phyloP scores from a whole-genome alignment of 108 stramenopile species.

The Nitzschia putrida region DNA sequence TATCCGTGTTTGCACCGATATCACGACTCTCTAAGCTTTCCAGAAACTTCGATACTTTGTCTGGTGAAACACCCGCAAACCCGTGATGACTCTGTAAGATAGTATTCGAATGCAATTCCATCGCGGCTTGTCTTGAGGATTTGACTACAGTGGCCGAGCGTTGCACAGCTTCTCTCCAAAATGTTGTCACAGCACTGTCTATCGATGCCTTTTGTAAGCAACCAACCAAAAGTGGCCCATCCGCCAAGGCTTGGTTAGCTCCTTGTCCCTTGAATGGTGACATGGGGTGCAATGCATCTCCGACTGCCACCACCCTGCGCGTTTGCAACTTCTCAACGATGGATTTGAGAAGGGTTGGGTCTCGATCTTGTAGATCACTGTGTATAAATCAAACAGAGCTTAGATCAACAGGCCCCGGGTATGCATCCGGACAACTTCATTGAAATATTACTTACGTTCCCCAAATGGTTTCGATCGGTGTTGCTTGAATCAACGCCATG shows the following conservation, averaged over 20 bases:
- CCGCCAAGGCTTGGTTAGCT: slow-evolving; percentile 88
- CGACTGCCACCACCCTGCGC: slow-evolving; percentile 69
- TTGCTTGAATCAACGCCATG: slow-evolving; percentile 62
- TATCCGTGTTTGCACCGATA: slow-evolving; percentile 47
- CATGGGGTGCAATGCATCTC: slow-evolving; percentile 91
- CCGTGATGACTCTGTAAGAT: slow-evolving; percentile 26
- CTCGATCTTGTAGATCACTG: slow-evolving; percentile 73
- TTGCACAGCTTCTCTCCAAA: slow-evolving; percentile 69
- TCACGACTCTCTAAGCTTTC: slow-evolving; percentile 37
- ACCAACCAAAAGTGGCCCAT: slow-evolving; percentile 74
- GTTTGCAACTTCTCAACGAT: slow-evolving; percentile 34
- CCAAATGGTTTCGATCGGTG: slow-evolving; percentile 72
- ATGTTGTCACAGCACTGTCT: slow-evolving; percentile 63
- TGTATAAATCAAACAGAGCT: not conserved
- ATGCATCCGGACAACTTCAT: not conserved
- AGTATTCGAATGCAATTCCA: slow-evolving; percentile 54
- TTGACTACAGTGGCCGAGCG: slow-evolving; percentile 67
- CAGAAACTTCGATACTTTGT: slow-evolving; percentile 40
- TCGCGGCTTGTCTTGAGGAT: slow-evolving; percentile 75
- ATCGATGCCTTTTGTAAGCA: slow-evolving; percentile 59
- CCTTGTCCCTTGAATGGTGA: slow-evolving; percentile 94
- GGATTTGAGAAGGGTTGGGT: slow-evolving; percentile 57
- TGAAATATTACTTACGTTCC: slow-evolving; percentile 72
- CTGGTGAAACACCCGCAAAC: slow-evolving; percentile 60
- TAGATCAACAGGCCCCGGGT: not conserved